Conservation (phyloP, 1,284 basidiomycete species). For the Bondarzewia mesenterica region DNA sequence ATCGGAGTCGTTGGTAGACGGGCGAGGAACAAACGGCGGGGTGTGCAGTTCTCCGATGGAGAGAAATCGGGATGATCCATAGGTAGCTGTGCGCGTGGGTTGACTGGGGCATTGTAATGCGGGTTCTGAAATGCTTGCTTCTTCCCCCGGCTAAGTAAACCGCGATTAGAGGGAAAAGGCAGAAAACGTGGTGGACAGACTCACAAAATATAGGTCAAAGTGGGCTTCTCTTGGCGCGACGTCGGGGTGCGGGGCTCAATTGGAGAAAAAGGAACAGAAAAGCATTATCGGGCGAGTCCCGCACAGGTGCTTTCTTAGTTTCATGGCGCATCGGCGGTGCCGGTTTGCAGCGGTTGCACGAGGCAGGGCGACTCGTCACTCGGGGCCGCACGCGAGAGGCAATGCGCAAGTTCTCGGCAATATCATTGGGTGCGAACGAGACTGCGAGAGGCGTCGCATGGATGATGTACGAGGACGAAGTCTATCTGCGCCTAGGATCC, state of each 20-base stretch:
- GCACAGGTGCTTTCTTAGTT: constrained; percentile 23
- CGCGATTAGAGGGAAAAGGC: neutral
- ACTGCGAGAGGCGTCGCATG: constrained; percentile 9
- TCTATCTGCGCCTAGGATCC: constrained; percentile 10
- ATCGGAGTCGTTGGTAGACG: constrained; percentile 24
- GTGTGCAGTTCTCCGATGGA: constrained; percentile 36
- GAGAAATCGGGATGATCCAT: constrained; percentile 44
- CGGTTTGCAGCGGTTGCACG: constrained; percentile 13
- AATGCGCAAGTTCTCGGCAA: constrained; percentile 17
- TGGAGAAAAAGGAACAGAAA: constrained; percentile 25
- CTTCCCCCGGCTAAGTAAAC: constrained; percentile 40
- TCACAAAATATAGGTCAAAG: constrained; percentile 50
- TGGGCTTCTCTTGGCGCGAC: constrained; percentile 34
- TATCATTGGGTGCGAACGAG: constrained; percentile 16
- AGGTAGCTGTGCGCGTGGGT: constrained; percentile 36
- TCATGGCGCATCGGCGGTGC: neutral
- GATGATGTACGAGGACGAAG: constrained; percentile 20
- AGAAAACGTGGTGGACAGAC: constrained; percentile 20
- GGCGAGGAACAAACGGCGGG: constrained; percentile 45
- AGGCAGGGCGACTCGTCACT: constrained; percentile 11
- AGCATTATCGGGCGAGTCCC: constrained; percentile 47
- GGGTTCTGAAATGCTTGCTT: constrained; percentile 43
- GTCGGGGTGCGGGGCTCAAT: constrained; percentile 15
- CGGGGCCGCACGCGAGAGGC: constrained; percentile 22
- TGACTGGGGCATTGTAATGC: constrained; percentile 34